phyloP scores from a whole-genome alignment of 208 protist genomes.

The Acanthamoeba royreba region DNA sequence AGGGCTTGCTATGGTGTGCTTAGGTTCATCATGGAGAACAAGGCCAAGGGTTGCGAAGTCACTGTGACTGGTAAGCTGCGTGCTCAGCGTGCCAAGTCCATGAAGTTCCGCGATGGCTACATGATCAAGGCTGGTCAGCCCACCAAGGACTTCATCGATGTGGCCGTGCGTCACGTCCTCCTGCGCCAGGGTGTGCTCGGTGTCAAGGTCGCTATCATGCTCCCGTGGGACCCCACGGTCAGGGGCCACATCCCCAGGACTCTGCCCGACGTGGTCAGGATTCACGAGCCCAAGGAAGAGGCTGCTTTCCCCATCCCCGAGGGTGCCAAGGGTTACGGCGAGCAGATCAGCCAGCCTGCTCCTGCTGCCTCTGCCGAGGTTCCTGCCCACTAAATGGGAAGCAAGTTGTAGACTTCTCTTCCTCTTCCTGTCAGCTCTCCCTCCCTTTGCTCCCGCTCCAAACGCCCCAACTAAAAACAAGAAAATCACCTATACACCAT shows the following conservation, averaged over 20 bases:
- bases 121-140: constrained; percentile 91
- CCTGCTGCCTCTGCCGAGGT: neutral
- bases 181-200: constrained; percentile 97
- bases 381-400: neutral
- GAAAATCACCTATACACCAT: too few relatives aligned
- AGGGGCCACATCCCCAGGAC: constrained; percentile 67
- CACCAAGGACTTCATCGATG: constrained; percentile 92
- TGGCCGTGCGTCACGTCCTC: constrained; percentile 95
- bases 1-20: constrained; percentile 98
- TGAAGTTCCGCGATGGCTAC: constrained; percentile 99
- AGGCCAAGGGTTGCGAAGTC: constrained; percentile 98
- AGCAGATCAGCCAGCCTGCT: neutral
- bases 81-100: constrained; percentile 97
- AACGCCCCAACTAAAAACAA: too few relatives aligned
- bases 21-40: constrained; percentile 97
- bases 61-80: constrained; percentile 99
- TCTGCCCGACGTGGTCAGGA: constrained; percentile 74
- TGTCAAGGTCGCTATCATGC: constrained; percentile 99
- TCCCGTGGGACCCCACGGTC: constrained; percentile 90
- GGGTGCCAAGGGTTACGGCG: neutral
- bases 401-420: neutral
- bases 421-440: neutral
- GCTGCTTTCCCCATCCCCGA: neutral
- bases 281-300: constrained; percentile 86
- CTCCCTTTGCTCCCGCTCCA: neutral